Base-by-base conservation (phyloP, 1,284 basidiomycete species). In the Athelia sp. region DNA sequence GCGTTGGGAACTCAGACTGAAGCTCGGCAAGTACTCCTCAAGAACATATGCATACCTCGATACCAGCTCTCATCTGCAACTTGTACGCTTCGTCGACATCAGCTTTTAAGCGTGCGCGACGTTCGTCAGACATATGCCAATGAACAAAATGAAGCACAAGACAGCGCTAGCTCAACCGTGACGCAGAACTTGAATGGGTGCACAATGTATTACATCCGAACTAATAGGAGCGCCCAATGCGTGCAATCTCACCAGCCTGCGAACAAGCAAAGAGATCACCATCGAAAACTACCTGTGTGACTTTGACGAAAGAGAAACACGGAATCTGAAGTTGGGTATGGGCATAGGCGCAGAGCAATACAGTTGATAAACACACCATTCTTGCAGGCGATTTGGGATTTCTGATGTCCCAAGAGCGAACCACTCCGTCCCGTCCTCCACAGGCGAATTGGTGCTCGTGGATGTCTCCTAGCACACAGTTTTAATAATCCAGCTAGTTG, bases 71-170 rank as follows among this genome's bases (percentile, higher is more conserved):
- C 22, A 72, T 68, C 57, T 84, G 82, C 10, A 85, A 55, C 45
- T 66, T 63, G 52, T 82, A 75, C 32, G 82, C 82, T 52, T 66
- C 65, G 26, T 84, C 73, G 45, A 76, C 70, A 49, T 81, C 76
- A 61, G 78, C 73, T 44, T 72, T 68, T 36, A 74, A 68, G 50
- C 71, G 73, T 47, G 66, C 64, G 51, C 74, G 74, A 51, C 23
- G 4, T 64, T 68, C 36, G 4, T 40, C 15, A n/a, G 19, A 40
- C n/a, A 40, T 40, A n/a, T 40, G 36, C 4, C 13, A 6, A 29
- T 29, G 4, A 6, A 6, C 6, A 29, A 29, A 29, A 13, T 29
- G 26, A 29, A 29, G 26, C 26, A 29, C 26, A 29, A 29, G 26
- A 29, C 26, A 29, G 26, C n/a, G n/a, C n/a, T n/a, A n/a, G n/a